These are phyloP conservation scores for Alternaria arborescens DNA, from an alignment of 2,329 filamentous ascomycete species.

Conservation along the genomic window DNA sequence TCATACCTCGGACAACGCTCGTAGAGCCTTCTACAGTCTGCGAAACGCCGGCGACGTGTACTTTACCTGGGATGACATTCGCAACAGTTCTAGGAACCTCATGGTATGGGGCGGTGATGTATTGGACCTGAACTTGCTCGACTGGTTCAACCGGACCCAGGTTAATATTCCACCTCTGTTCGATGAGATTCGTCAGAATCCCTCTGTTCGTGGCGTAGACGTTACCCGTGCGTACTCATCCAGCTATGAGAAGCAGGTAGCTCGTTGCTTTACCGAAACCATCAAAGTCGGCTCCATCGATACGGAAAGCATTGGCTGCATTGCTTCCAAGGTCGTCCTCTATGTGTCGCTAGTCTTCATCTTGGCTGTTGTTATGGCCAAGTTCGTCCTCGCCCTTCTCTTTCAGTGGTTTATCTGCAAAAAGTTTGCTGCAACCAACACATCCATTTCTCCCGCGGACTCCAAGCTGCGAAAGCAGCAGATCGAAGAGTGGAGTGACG, in stretches of 20 bases:
- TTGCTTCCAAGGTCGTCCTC: slow-evolving; percentile 94
- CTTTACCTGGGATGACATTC: slow-evolving; percentile 94
- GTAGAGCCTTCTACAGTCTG: slow-evolving; percentile 79
- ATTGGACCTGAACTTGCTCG: slow-evolving; percentile 84
- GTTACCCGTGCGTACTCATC: slow-evolving; percentile 88
- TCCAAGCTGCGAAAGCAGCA: slow-evolving; percentile 86
- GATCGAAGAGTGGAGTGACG: slow-evolving; percentile 97
- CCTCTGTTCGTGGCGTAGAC: slow-evolving; percentile 80
- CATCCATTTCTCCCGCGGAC: slow-evolving; percentile 77
- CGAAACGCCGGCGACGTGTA: slow-evolving; percentile 83
- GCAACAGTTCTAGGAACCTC: slow-evolving; percentile 86
- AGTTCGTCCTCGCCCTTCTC: slow-evolving; percentile 86
- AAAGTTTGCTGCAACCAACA: slow-evolving; percentile 84
- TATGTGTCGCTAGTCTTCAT: slow-evolving; percentile 94
- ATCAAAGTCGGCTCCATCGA: slow-evolving; percentile 97
- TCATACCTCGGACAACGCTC: slow-evolving; percentile 76
- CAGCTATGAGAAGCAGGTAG: slow-evolving; percentile 78
- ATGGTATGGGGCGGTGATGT: slow-evolving; percentile 95
- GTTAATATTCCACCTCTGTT: slow-evolving; percentile 80
- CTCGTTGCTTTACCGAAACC: slow-evolving; percentile 88
- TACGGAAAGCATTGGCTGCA: slow-evolving; percentile 95
- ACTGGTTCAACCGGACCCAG: slow-evolving; percentile 87
- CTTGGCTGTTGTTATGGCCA: slow-evolving; percentile 82
- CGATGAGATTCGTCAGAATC: slow-evolving; percentile 77
- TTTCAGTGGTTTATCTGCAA: slow-evolving; percentile 98